Base-by-base conservation (phyloP, 495 filamentous ascomycete genomes). In the Pyrenopolyporus hunteri region DNA sequence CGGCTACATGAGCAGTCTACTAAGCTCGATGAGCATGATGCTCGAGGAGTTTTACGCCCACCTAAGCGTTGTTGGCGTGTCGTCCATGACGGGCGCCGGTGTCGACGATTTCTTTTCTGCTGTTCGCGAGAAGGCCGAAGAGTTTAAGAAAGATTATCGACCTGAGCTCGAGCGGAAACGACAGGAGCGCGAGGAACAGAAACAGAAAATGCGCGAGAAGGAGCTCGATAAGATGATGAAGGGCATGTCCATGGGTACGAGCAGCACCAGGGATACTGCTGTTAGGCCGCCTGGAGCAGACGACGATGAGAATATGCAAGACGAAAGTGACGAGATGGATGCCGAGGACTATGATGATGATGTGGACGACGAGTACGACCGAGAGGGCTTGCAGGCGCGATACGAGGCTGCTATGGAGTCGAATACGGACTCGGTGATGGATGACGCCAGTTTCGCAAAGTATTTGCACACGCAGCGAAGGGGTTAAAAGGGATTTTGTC, bases 21-120 rank as follows among this genome's bases (percentile, higher is more conserved):
- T 98, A 13, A 98, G 97, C 78, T 94, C 90, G 70, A 99, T 99
- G 94, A 94, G 89, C 68, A 74, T 98, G 57, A 90, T 99, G 87
- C 78, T 99, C 17, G 95, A 99, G 63, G 94, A 99, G 73, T 99
- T 99, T 71, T 99, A 99, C 71, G 82, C 87, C 8, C 91, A 97
- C 67, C 78, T 99, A 7, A 93, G 85, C 71, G 85, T 99, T 13
- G 92, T 98, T 0, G 92, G 89, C 4, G 94, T 99, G 8, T 94
- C 90, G 59, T 89, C 92, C 14, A 92, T 97, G 86, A 93, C 92
- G 0, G 94, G 94, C 7, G 85, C 89, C 1, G 95, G 94, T 5
- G 84, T 99, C 39, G 89, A 93, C 31, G 90, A 93, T 31, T 99
- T 99, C 75, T 96, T 99, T 71, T 81, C 86, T 22, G 91, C 91